phyloP scores from a whole-genome alignment of 2,329 filamentous ascomycete species.

The Colletotrichum endophyticum region DNA sequence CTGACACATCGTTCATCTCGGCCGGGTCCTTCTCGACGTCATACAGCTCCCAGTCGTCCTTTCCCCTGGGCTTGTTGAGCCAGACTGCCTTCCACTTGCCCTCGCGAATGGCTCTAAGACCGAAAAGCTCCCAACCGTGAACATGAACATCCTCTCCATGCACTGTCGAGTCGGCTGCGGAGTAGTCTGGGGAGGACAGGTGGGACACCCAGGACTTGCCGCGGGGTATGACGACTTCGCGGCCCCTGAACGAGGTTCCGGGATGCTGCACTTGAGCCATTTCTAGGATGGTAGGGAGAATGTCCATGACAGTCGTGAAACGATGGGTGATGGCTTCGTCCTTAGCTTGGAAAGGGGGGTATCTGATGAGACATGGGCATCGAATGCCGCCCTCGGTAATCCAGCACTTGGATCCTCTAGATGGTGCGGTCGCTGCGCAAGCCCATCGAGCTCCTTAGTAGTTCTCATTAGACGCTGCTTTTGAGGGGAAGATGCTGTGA shows the following conservation, averaged over 20 bases:
- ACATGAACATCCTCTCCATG: constrained; percentile 54
- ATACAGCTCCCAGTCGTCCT: constrained; percentile 64
- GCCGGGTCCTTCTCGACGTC: constrained; percentile 52
- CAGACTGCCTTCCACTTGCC: constrained; percentile 64
- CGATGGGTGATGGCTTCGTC: constrained; percentile 41
- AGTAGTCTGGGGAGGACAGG: constrained; percentile 28
- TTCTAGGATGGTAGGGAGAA: constrained; percentile 52
- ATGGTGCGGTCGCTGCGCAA: constrained; percentile 36
- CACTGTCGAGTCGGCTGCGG: constrained; percentile 38
- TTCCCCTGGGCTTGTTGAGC: constrained; percentile 51
- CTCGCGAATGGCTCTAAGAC: constrained; percentile 55
- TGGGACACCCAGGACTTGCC: constrained; percentile 50
- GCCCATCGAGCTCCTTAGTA: constrained; percentile 52
- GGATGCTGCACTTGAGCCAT: constrained; percentile 49
- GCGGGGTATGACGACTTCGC: constrained; percentile 55
- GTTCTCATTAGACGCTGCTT: not conserved
- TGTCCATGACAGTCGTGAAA: constrained; percentile 57
- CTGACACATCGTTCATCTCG: not conserved
- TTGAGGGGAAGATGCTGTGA: not conserved
- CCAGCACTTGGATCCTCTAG: not conserved
- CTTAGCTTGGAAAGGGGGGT: constrained; percentile 13
- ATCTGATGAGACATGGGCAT: constrained; percentile 45
- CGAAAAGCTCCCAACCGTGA: constrained; percentile 60
- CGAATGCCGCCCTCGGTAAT: not conserved
- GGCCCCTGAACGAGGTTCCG: constrained; percentile 40